Evolutionary conservation across 164 flowering plant genomes (phyloP).

Genomic region (Protea cynaroides): DNA sequence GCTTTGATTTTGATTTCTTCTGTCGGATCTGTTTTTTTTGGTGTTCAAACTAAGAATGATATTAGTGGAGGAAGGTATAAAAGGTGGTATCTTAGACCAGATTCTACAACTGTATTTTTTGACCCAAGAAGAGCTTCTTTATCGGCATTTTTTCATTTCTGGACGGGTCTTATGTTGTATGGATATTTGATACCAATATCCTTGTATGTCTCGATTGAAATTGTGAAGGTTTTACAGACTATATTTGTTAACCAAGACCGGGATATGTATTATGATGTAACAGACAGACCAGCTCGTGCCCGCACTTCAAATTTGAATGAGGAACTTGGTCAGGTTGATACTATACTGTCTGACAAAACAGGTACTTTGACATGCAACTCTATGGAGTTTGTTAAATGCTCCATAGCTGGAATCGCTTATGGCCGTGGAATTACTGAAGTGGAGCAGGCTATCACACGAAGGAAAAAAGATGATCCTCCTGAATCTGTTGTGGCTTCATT

Average conservation of each 20-base stretch:
- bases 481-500: constrained; percentile 20
- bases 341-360: constrained; percentile 85
- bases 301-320: constrained; percentile 87
- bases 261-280: constrained; percentile 71
- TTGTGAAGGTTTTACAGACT: constrained; percentile 85
- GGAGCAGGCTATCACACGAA: constrained; percentile 53
- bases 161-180: constrained; percentile 83
- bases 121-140: constrained; percentile 57
- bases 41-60: constrained; percentile 51
- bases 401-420: constrained; percentile 72
- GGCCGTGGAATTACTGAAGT: constrained; percentile 81
- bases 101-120: constrained; percentile 41
- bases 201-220: constrained; percentile 77
- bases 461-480: constrained; percentile 14
- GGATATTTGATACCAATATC: constrained; percentile 87
- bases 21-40: constrained; percentile 65
- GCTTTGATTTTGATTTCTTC: constrained; percentile 49
- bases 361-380: constrained; percentile 91
- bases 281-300: constrained; percentile 70
- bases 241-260: constrained; percentile 75
- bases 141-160: constrained; percentile 69
- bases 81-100: constrained; percentile 89
- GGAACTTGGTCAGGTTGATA: constrained; percentile 84
- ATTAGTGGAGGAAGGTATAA: constrained; percentile 29
- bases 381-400: constrained; percentile 88